Evolutionary conservation across 345 rosid species (phyloP), one percentile per base, ranked within the genome.

Genomic region (Populus simonii): DNA sequence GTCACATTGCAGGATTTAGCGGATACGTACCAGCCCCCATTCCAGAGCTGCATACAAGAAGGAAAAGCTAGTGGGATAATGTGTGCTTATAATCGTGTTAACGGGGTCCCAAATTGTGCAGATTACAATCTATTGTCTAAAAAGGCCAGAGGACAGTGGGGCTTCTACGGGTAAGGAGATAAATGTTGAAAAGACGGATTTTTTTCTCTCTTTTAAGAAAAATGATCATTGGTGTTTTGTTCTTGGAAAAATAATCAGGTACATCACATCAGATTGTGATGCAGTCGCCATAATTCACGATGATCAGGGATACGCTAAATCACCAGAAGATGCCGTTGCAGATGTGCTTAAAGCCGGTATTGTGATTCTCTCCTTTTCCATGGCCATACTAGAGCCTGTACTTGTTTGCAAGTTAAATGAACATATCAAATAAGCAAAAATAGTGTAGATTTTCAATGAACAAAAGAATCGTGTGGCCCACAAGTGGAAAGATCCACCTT

Each of bases 301-400:
- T 3, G 79, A 39, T 3, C 93, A 92, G 83, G 87, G 90, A 70
- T 93, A 90, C 51, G 90, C 88, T 25, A 90, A 92, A 75, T 22
- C 87, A 22, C 98, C 96, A 2, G 97, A 93, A 83, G 97, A 95
- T 76, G 98, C 96, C 1, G 93, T 93, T 0, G 93, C 80, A 13
- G 92, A 87, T 75, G 96, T 89, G 51, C 97, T 93, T 75, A 91
- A 85, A 85, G 97, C 99, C 5, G 98, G 96, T 89, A 83, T 4
- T 27, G 38, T 63, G 71, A 29, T 18, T 27, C 39, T 43, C 62
- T 55, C 23, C 62, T 55, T 8, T 22, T 57, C 13, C 15, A 9
- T n/a, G n/a, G 27, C 15, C 71, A 78, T 38, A 36, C 27, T 20
- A 29, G 22, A 31, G 11, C 38, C 9, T 66, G 39, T 31, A 31